phyloP scores from a whole-genome alignment of 495 filamentous ascomycete genomes.

The Chaetomium cochliodes region DNA sequence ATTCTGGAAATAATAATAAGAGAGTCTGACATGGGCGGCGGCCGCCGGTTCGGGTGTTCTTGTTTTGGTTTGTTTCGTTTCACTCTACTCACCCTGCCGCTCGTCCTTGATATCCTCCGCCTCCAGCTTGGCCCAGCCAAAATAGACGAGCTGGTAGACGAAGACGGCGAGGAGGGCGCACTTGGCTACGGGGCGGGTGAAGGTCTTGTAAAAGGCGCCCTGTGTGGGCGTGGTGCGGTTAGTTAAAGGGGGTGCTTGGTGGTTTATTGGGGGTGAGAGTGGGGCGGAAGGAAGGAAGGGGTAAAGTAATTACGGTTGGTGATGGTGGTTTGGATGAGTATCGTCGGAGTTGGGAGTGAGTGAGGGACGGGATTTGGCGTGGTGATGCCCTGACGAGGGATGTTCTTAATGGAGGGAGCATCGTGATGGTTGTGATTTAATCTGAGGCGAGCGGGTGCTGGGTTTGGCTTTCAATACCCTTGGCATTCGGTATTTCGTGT shows the following conservation, averaged over 20 bases:
- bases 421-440: neutral
- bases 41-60: too few species aligned
- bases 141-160: conserved; percentile 84
- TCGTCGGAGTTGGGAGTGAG: conserved; percentile 10
- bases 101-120: conserved; percentile 65
- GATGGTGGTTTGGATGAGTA: conserved; percentile 23
- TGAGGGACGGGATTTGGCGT: neutral
- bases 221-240: conserved; percentile 34
- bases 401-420: conserved; percentile 14
- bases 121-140: conserved; percentile 85
- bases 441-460: neutral
- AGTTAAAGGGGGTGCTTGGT: neutral
- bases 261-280: neutral
- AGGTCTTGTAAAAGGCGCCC: conserved; percentile 74
- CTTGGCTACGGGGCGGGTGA: conserved; percentile 77
- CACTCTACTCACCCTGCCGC: conserved; percentile 52
- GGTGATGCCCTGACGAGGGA: conserved; percentile 14
- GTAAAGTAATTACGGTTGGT: conserved; percentile 21
- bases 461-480: neutral
- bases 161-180: conserved; percentile 82
- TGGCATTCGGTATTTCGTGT: neutral
- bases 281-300: neutral
- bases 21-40: neutral
- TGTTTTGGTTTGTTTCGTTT: too few species aligned
- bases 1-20: neutral